A percentile compares a stretch with the other conserved stretches of the same genome.
phyloP scores from a whole-genome alignment of 805 yeast genomes.

The Candida tibetensis region DNA sequence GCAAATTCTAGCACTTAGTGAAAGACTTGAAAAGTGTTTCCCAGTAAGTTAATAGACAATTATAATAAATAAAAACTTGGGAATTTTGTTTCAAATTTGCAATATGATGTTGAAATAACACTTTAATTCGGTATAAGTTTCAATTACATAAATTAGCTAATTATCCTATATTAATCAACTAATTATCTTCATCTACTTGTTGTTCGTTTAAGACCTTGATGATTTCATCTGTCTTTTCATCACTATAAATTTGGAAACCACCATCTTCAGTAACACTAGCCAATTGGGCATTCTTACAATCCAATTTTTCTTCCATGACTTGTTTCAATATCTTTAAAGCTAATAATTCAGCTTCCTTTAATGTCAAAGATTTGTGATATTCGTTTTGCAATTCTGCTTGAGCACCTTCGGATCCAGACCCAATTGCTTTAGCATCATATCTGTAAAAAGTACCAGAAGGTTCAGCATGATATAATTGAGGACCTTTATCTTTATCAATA shows the following conservation, averaged over 20 bases:
- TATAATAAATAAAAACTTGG: too few species aligned
- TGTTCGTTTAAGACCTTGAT: conserved; percentile 75
- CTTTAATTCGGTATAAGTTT: too few species aligned
- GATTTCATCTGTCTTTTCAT: conserved; percentile 77
- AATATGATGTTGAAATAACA: too few species aligned
- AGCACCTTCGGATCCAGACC: conserved; percentile 98
- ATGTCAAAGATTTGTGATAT: conserved; percentile 87
- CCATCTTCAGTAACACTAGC: conserved; percentile 84
- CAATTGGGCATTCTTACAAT: conserved; percentile 90
- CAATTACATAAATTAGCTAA: neutral
- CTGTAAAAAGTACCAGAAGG: conserved; percentile 98
- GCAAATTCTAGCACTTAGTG: conserved; percentile 41
- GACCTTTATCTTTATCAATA: conserved; percentile 86
- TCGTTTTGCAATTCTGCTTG: conserved; percentile 96
- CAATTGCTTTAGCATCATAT: conserved; percentile 98
- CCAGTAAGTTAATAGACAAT: conserved; percentile 23
- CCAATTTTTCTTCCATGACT: conserved; percentile 98
- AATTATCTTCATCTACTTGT: conserved; percentile 42
- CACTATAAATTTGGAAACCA: conserved; percentile 84
- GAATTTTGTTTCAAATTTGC: too few species aligned
- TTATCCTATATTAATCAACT: neutral
- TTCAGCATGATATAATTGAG: conserved; percentile 97
- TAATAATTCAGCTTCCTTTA: conserved; percentile 88
- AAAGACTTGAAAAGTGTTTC: conserved; percentile 39
- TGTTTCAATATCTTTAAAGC: conserved; percentile 89